A percentile compares a stretch with the other conserved stretches of the same genome.
Evolutionary conservation across 768 basidiomycete species (phyloP).

Genomic region (Lactarius sp.): DNA sequence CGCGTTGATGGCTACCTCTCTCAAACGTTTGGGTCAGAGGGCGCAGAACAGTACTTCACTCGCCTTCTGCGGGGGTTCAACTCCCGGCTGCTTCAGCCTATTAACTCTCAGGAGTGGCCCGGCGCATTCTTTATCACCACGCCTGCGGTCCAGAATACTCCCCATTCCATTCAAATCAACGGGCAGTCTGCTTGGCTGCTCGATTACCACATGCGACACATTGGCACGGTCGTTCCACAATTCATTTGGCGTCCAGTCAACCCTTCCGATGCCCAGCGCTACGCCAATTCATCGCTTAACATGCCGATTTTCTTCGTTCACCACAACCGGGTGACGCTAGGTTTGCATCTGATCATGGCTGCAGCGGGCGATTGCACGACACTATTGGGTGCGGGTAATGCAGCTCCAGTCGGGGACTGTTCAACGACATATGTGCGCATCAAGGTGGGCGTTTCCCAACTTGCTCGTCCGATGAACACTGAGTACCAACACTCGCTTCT

Average conservation of each 20-base stretch:
- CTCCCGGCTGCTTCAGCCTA: neutral
- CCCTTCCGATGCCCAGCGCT: constrained; percentile 9
- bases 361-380: neutral
- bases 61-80: neutral
- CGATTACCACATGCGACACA: neutral
- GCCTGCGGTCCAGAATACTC: neutral
- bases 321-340: neutral
- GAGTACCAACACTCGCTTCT: neutral
- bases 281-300: neutral
- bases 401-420: constrained; percentile 1
- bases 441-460: neutral
- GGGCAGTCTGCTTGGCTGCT: constrained; percentile 5
- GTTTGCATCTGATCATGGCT: neutral
- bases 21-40: neutral
- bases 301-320: constrained; percentile 23
- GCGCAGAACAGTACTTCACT: neutral
- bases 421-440: constrained; percentile 8
- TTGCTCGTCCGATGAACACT: neutral
- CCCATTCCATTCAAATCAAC: neutral
- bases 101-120: neutral
- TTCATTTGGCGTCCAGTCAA: constrained; percentile 3
- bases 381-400: neutral
- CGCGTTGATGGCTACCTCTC: constrained; percentile 1
- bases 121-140: neutral
- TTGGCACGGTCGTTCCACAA: constrained; percentile 14